A percentile compares a stretch with the other conserved stretches of the same genome.
These are phyloP conservation scores for Calonectria honghensis DNA, from an alignment of 2,329 filamentous ascomycete genomes.

Conservation along the genomic window DNA sequence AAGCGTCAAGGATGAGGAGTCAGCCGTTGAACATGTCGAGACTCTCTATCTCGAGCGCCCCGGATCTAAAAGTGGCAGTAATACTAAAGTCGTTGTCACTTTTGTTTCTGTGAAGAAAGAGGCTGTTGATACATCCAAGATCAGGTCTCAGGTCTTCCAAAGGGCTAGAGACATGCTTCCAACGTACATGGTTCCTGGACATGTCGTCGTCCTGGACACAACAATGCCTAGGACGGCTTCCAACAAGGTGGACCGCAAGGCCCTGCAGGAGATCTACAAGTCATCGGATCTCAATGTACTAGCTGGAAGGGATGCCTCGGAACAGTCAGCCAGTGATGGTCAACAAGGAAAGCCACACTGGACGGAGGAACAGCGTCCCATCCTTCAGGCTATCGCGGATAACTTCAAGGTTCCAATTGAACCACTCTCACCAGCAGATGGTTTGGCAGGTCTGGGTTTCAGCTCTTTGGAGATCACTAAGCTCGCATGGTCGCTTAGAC, in stretches of 20 bases:
- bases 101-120: constrained; percentile 9
- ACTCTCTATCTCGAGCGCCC: neutral
- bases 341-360: neutral
- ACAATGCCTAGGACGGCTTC: constrained; percentile 12
- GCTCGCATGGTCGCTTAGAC: neutral
- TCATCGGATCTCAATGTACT: neutral
- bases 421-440: neutral
- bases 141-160: constrained; percentile 5
- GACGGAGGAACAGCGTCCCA: neutral
- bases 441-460: constrained; percentile 6
- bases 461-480: constrained; percentile 7
- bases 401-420: neutral
- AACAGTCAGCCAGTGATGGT: neutral
- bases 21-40: constrained; percentile 4
- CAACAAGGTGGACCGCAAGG: constrained; percentile 8
- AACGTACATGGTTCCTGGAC: neutral
- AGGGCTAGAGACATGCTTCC: constrained; percentile 1
- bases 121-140: neutral
- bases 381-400: neutral
- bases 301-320: neutral
- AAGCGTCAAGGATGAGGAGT: constrained; percentile 14
- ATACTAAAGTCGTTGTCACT: constrained; percentile 13
- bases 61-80: neutral
- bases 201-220: neutral
- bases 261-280: constrained; percentile 1